Conservation (phyloP, 257 asterid species). For the Asclepias syriaca region DNA sequence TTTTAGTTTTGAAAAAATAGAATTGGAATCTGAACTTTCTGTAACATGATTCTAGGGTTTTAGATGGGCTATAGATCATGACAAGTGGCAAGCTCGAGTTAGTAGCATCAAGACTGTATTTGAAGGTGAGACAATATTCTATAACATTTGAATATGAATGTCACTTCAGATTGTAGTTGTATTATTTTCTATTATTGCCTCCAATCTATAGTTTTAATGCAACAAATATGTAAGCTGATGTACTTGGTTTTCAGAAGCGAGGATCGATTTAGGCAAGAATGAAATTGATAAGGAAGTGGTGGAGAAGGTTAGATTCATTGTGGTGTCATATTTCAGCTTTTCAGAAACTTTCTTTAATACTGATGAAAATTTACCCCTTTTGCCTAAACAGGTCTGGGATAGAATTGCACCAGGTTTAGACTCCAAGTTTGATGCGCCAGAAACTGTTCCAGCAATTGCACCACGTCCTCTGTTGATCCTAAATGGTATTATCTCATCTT, state of each 20-base stretch:
- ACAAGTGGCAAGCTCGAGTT: slow-evolving; percentile 88
- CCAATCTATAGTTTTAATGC: background rate
- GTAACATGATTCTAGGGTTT: slow-evolving; percentile 51
- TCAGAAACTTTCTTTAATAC: too few relatives aligned
- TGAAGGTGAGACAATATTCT: slow-evolving; percentile 46
- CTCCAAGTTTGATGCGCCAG: slow-evolving; percentile 67
- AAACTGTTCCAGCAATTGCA: slow-evolving; percentile 56
- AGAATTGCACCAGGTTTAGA: slow-evolving; percentile 86
- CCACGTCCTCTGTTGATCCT: slow-evolving; percentile 83
- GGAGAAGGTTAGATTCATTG: slow-evolving; percentile 43
- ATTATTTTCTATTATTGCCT: background rate
- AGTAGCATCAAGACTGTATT: slow-evolving; percentile 78
- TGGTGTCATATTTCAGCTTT: too few relatives aligned
- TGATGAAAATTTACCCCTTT: background rate
- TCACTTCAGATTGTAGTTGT: background rate
- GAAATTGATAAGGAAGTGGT: slow-evolving; percentile 71
- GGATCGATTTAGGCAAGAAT: slow-evolving; percentile 55
- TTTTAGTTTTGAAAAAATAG: background rate
- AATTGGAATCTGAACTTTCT: slow-evolving; percentile 1
- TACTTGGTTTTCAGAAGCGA: slow-evolving; percentile 56
- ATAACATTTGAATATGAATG: too few relatives aligned
- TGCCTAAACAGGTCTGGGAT: slow-evolving; percentile 69
- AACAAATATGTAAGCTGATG: background rate
- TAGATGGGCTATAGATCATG: slow-evolving; percentile 87
- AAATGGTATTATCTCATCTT: slow-evolving; percentile 43